These are phyloP conservation scores for Capsicum rhomboideum DNA, from an alignment of 257 asterid species.

Conservation along the genomic window DNA sequence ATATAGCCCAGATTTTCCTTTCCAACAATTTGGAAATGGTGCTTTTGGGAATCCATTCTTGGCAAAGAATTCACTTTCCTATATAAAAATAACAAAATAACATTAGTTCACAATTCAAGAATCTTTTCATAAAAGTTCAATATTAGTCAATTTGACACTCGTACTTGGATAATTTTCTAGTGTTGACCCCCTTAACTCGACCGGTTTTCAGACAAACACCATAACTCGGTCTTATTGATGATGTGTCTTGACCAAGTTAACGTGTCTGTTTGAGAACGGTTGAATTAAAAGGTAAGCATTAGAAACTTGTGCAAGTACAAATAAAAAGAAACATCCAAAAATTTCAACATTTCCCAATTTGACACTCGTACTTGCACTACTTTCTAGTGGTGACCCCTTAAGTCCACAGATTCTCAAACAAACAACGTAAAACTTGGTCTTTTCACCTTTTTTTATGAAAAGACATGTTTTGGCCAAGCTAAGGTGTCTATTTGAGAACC, in stretches of 20 bases:
- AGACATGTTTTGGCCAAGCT: neutral
- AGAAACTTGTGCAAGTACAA: neutral
- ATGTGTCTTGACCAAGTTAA: neutral
- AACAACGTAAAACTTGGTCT: neutral
- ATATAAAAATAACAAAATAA: neutral
- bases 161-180: too few relatives aligned
- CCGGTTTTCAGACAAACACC: neutral
- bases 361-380: neutral
- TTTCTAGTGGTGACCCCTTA: neutral
- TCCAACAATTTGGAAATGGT: conserved; percentile 10
- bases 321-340: neutral
- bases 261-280: neutral
- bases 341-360: neutral
- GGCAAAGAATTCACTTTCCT: conserved; percentile 17
- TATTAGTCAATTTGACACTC: neutral
- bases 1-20: conserved; percentile 10
- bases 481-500: neutral
- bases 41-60: conserved; percentile 11
- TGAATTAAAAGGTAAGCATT: neutral
- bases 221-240: neutral
- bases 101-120: neutral
- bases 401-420: neutral
- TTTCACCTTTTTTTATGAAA: neutral
- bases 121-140: neutral
- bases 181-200: neutral